These are phyloP conservation scores for Ganoderma boninense DNA, from an alignment of 1,284 basidiomycete genomes.

Conservation along the genomic window DNA sequence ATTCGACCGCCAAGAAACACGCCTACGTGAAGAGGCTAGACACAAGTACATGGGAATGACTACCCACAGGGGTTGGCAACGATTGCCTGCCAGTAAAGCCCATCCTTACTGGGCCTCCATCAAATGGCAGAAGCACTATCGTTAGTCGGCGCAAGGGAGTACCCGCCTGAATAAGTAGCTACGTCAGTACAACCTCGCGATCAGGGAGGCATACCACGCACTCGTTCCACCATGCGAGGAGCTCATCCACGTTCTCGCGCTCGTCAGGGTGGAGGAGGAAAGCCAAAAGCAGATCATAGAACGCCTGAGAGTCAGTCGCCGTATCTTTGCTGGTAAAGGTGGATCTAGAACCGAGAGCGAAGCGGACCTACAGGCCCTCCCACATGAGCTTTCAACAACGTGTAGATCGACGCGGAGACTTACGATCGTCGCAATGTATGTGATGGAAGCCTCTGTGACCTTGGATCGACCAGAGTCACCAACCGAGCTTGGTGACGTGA, in stretches of 20 bases:
- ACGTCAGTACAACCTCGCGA: no score
- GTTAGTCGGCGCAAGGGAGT: not conserved
- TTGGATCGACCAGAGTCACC: not conserved
- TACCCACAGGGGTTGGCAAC: no score
- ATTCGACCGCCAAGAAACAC: no score
- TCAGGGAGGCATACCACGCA: not conserved
- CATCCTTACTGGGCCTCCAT: no score
- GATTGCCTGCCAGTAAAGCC: no score
- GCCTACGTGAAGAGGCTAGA: no score
- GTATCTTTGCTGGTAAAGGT: not conserved
- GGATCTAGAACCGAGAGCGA: not conserved
- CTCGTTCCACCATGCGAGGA: not conserved
- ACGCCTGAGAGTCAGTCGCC: not conserved
- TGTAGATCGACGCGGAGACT: not conserved
- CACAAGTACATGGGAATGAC: no score
- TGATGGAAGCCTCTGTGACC: not conserved
- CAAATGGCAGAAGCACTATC: no score
- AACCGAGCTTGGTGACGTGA: not conserved
- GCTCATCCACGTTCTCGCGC: not conserved
- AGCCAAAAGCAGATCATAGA: not conserved
- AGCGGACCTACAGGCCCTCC: not conserved
- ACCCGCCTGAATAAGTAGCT: not conserved
- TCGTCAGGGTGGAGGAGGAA: not conserved
- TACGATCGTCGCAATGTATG: not conserved
- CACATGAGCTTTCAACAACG: not conserved